Evolutionary conservation across 2,329 filamentous ascomycete genomes (phyloP).

Genomic region (Fusarium papillatum): DNA sequence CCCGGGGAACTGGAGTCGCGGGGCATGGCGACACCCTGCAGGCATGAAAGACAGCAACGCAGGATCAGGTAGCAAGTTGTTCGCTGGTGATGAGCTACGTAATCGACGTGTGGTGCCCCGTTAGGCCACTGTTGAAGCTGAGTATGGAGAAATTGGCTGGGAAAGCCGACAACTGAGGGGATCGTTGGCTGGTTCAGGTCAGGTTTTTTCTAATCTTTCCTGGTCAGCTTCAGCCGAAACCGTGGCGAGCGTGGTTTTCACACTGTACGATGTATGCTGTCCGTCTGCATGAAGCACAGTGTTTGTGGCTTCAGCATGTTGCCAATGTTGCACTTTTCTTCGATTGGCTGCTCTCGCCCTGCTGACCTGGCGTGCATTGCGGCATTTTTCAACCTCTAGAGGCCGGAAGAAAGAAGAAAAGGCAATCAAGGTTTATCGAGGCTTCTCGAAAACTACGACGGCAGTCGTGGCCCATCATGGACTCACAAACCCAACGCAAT

Average conservation of each 20-base stretch:
- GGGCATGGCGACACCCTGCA: background rate
- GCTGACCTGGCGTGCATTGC: background rate
- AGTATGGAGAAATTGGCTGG: background rate
- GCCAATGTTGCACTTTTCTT: background rate
- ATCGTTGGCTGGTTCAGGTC: no score
- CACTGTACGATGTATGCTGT: no score
- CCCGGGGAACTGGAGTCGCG: background rate
- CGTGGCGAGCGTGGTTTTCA: background rate
- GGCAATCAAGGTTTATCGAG: background rate
- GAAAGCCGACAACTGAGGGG: background rate
- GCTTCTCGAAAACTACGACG: background rate
- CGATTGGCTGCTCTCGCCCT: background rate
- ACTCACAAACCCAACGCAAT: background rate
- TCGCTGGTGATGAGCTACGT: no score
- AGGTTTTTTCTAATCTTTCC: no score
- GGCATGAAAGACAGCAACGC: background rate
- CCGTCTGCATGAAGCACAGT: background rate
- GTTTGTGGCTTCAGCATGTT: background rate
- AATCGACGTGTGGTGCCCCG: no score
- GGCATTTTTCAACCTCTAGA: background rate
- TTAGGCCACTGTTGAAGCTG: no score
- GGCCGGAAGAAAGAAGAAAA: background rate
- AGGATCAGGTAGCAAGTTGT: no score
- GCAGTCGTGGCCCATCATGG: background rate
- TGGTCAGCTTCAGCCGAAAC: background rate